Conservation (phyloP, 169 alveolate species). For the Plasmodium cynomolgi region DNA sequence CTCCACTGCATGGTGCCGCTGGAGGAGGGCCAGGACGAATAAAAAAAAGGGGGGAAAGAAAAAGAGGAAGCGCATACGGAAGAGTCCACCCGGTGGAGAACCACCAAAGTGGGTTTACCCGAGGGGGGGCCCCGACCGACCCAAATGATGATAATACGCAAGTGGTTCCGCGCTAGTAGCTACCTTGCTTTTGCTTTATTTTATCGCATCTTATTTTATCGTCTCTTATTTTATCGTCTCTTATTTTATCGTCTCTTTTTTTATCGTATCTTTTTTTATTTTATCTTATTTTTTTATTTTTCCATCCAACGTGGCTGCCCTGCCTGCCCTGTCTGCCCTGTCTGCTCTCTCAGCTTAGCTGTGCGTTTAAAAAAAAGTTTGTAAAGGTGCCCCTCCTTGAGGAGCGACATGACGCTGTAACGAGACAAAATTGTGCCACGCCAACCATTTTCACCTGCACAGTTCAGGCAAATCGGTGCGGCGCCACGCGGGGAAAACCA, state of each 20-base stretch:
- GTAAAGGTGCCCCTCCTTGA: background rate
- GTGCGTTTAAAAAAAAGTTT: too few species aligned
- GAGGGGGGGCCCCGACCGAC: too few species aligned
- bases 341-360: too few species aligned
- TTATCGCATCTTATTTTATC: too few species aligned
- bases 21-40: background rate
- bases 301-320: background rate
- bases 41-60: background rate
- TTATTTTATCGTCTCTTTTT: too few species aligned
- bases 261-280: too few species aligned
- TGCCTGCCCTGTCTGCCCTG: too few species aligned
- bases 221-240: too few species aligned
- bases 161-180: background rate
- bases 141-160: background rate
- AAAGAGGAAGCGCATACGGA: background rate
- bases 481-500: too few species aligned
- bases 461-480: background rate
- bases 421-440: background rate
- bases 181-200: background rate
- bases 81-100: background rate
- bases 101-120: too few species aligned
- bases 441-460: background rate
- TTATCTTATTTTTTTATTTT: too few species aligned
- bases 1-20: slow-evolving; percentile 50
- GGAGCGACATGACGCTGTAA: too few species aligned